Evolutionary conservation across 2,329 filamentous ascomycete species (phyloP).

Genomic region (Claviceps fusiformis): DNA sequence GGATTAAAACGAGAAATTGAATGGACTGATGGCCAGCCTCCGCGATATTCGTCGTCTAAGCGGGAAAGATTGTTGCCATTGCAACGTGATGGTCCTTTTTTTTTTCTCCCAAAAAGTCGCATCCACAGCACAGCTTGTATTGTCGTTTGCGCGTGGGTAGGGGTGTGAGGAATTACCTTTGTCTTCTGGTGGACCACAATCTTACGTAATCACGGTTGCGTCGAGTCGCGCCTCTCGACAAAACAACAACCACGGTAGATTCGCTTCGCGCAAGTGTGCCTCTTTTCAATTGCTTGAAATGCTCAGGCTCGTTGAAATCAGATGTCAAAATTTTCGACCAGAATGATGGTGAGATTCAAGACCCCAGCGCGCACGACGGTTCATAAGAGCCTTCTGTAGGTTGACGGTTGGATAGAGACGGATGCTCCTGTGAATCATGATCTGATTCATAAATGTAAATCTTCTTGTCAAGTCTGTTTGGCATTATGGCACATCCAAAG

Average conservation of each 20-base stretch:
- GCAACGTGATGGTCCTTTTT: slow-evolving; percentile 3
- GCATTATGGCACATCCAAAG: not conserved
- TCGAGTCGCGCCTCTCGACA: no score
- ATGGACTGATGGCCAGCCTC: not conserved
- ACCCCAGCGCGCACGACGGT: not conserved
- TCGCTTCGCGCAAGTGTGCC: no score
- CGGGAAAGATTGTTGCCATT: slow-evolving; percentile 1
- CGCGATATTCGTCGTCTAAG: slow-evolving; percentile 5
- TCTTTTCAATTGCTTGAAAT: no score
- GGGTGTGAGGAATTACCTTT: slow-evolving; percentile 8
- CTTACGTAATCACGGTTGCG: not conserved
- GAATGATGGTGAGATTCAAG: no score
- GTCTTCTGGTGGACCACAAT: not conserved
- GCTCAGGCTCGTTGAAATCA: no score
- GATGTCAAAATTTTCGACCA: no score
- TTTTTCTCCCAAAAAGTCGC: slow-evolving; percentile 12
- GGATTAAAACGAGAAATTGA: not conserved
- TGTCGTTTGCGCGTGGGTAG: slow-evolving; percentile 15
- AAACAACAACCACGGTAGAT: not conserved
- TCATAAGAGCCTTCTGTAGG: not conserved
- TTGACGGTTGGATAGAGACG: no score
- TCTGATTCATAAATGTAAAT: not conserved
- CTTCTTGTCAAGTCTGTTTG: not conserved
- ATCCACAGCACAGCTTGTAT: slow-evolving; percentile 11
- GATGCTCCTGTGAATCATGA: no score